Evolutionary conservation across 2,329 filamentous ascomycete species (phyloP).

Genomic region (Ceratocystis alfenasii): DNA sequence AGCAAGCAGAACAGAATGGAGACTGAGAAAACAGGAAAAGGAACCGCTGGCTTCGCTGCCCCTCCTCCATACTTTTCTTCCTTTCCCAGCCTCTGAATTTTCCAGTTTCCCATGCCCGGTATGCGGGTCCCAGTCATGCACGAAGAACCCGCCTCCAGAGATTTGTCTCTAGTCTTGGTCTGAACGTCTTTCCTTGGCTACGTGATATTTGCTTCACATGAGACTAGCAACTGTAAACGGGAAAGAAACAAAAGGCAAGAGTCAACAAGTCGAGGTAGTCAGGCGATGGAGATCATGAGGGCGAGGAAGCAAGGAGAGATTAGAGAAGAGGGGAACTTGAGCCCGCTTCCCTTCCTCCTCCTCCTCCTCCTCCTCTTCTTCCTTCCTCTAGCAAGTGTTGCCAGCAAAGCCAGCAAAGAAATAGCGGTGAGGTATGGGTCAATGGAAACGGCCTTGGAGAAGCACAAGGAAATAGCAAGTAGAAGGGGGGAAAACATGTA

Average conservation of each 20-base stretch:
- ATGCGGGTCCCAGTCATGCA: neutral
- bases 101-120: neutral
- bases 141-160: neutral
- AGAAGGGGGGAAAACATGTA: neutral
- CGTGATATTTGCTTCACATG: neutral
- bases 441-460: neutral
- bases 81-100: conserved; percentile 11
- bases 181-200: neutral
- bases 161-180: neutral
- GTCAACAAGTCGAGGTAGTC: neutral
- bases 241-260: neutral
- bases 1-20: neutral
- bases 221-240: neutral
- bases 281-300: neutral
- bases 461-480: neutral
- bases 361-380: too few relatives aligned
- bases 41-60: neutral
- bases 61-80: neutral
- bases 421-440: neutral
- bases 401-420: conserved; percentile 1
- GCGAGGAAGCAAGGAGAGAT: neutral
- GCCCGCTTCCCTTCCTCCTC: neutral
- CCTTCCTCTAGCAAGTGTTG: neutral
- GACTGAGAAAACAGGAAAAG: conserved; percentile 11
- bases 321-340: neutral